Evolutionary conservation across 2,329 filamentous ascomycete genomes (phyloP).

Genomic region (Penicillium sp.): DNA sequence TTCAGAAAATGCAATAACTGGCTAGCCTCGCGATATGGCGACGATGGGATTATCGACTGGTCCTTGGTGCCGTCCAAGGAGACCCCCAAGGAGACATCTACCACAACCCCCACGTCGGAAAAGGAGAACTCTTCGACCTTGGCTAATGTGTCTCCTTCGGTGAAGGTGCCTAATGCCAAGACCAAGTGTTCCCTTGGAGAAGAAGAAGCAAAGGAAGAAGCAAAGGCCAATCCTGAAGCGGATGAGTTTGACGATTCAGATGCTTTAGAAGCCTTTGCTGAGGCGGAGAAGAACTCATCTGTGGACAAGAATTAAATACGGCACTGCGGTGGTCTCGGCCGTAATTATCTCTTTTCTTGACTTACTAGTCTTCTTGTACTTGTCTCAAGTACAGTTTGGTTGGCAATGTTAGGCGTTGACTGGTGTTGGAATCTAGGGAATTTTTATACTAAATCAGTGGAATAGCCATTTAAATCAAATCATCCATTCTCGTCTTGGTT

Average conservation of each 20-base stretch:
- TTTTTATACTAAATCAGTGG: too few relatives aligned
- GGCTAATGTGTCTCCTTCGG: slow-evolving; percentile 4
- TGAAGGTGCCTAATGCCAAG: neutral
- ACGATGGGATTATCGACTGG: slow-evolving; percentile 86
- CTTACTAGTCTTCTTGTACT: neutral
- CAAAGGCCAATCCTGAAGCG: slow-evolving; percentile 26
- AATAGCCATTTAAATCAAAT: too few relatives aligned
- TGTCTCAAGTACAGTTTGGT: too few relatives aligned
- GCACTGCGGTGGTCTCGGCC: too few relatives aligned
- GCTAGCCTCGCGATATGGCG: slow-evolving; percentile 77
- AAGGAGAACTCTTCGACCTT: slow-evolving; percentile 30
- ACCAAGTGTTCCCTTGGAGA: neutral
- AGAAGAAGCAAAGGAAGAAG: slow-evolving; percentile 7
- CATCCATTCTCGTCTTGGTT: too few relatives aligned
- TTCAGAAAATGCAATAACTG: slow-evolving; percentile 63
- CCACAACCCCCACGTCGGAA: slow-evolving; percentile 20
- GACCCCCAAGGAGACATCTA: slow-evolving; percentile 3
- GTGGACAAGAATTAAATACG: slow-evolving; percentile 4
- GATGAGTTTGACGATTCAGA: slow-evolving; percentile 50
- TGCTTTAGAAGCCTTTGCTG: slow-evolving; percentile 45
- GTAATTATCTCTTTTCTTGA: too few relatives aligned
- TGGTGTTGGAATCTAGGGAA: too few relatives aligned
- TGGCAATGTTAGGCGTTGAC: too few relatives aligned
- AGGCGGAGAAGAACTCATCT: slow-evolving; percentile 26
- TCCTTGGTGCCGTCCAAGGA: slow-evolving; percentile 54